Evolutionary conservation across 2,329 filamentous ascomycete genomes (phyloP).

Genomic region (Talaromyces sp.): DNA sequence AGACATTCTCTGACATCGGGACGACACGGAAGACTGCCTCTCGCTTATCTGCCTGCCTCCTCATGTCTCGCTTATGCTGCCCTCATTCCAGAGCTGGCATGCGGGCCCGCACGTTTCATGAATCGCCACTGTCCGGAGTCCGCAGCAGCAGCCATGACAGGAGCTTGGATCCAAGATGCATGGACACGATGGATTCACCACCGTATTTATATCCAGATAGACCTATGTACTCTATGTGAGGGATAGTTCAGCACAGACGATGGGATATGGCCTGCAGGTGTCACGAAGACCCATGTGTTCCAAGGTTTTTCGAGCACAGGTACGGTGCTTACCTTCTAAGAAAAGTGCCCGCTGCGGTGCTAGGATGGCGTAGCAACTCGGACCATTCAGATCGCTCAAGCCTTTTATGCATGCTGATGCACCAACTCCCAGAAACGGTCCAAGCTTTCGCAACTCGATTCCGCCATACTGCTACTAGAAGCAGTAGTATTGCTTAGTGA

Average conservation of each 20-base stretch:
- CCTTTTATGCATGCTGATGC: constrained; percentile 19
- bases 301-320: not conserved
- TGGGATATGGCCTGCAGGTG: not conserved
- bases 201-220: not conserved
- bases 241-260: not conserved
- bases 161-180: not conserved
- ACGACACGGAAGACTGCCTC: not conserved
- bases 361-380: constrained; percentile 6
- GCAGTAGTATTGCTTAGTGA: not conserved
- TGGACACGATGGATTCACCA: not conserved
- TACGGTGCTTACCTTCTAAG: constrained; percentile 5
- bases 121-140: not conserved
- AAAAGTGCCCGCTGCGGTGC: constrained; percentile 17
- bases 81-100: constrained; percentile 11
- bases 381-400: constrained; percentile 27
- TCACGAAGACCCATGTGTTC: constrained; percentile 14
- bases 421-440: constrained; percentile 9
- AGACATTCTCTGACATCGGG: not conserved
- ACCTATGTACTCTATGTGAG: not conserved
- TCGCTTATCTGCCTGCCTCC: not conserved
- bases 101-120: constrained; percentile 12
- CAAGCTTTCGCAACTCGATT: constrained; percentile 16
- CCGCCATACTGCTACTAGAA: not conserved
- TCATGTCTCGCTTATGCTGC: not conserved
- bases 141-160: not conserved